Evolutionary conservation across 495 filamentous ascomycete species (phyloP).

Genomic region (Penicillium riverlandense): DNA sequence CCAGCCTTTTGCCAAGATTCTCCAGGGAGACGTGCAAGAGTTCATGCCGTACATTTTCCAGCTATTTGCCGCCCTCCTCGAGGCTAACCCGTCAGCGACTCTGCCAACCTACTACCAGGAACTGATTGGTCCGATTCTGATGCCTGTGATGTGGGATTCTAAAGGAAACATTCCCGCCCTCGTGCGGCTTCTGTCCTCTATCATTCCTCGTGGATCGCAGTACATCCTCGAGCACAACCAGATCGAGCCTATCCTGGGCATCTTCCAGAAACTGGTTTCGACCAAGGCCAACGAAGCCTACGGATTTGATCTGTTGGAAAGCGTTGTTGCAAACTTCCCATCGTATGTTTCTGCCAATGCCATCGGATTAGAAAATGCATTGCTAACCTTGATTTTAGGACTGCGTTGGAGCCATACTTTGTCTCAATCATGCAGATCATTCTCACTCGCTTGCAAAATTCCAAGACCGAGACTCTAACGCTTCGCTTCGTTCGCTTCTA

Average conservation of each 20-base stretch:
- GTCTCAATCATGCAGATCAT: conserved; percentile 71
- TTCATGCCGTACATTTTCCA: conserved; percentile 97
- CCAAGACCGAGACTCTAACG: conserved; percentile 73
- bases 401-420: conserved; percentile 68
- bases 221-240: conserved; percentile 69
- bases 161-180: conserved; percentile 90
- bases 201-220: conserved; percentile 67
- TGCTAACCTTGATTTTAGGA: conserved; percentile 31
- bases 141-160: conserved; percentile 75
- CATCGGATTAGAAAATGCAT: neutral
- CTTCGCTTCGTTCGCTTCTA: conserved; percentile 84
- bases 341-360: conserved; percentile 31
- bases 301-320: conserved; percentile 84
- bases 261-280: conserved; percentile 82
- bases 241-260: conserved; percentile 72
- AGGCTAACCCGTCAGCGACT: conserved; percentile 65
- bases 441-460: conserved; percentile 70
- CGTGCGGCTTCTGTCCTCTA: conserved; percentile 72
- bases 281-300: conserved; percentile 69
- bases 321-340: conserved; percentile 62
- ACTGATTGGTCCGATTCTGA: conserved; percentile 66
- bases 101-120: conserved; percentile 71
- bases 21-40: conserved; percentile 79
- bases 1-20: conserved; percentile 64
- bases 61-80: conserved; percentile 81